Conservation (phyloP, 1,284 basidiomycete genomes). For the Amylostereum areolatum region DNA sequence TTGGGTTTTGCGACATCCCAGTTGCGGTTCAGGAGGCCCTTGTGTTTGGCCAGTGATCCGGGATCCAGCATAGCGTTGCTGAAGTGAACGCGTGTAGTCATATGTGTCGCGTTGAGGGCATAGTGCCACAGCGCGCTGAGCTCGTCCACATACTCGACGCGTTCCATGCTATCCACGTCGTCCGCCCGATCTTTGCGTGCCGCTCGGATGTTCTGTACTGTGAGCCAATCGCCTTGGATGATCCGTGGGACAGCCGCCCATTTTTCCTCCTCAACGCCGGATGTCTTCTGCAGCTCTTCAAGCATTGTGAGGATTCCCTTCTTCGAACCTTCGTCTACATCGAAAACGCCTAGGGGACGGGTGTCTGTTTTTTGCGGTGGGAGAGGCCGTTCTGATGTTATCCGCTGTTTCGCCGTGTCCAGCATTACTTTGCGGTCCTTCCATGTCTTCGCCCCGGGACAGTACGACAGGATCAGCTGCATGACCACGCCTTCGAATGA, state of each 20-base stretch:
- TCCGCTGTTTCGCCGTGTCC: too few relatives aligned
- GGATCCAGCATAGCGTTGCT: slow-evolving; percentile 17
- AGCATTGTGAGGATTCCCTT: slow-evolving; percentile 14
- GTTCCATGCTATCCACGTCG: slow-evolving; percentile 12
- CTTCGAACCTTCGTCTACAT: slow-evolving; percentile 15
- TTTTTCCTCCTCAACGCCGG: slow-evolving; percentile 7
- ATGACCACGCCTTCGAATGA: slow-evolving; percentile 14
- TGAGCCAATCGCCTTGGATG: slow-evolving; percentile 16
- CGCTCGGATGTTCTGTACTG: slow-evolving; percentile 12
- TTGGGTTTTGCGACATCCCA: slow-evolving; percentile 22
- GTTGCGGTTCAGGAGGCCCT: slow-evolving; percentile 16
- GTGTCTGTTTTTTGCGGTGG: slow-evolving; percentile 15
- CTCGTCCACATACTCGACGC: slow-evolving; percentile 6
- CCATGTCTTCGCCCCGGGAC: too few relatives aligned
- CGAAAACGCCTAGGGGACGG: slow-evolving; percentile 20
- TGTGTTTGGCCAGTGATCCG: slow-evolving; percentile 16
- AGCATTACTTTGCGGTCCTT: too few relatives aligned
- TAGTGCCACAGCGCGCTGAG: slow-evolving; percentile 8
- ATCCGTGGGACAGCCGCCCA: slow-evolving; percentile 12
- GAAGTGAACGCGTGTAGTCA: slow-evolving; percentile 16
- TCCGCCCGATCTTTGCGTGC: slow-evolving; percentile 15
- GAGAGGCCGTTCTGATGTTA: slow-evolving; percentile 18
- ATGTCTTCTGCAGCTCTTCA: slow-evolving; percentile 9
- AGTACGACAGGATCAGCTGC: slow-evolving; percentile 17
- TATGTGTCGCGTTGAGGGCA: slow-evolving; percentile 16